Conservation (phyloP, 2,329 filamentous ascomycete genomes). For the Paecilomyces dactylethromorphus region DNA sequence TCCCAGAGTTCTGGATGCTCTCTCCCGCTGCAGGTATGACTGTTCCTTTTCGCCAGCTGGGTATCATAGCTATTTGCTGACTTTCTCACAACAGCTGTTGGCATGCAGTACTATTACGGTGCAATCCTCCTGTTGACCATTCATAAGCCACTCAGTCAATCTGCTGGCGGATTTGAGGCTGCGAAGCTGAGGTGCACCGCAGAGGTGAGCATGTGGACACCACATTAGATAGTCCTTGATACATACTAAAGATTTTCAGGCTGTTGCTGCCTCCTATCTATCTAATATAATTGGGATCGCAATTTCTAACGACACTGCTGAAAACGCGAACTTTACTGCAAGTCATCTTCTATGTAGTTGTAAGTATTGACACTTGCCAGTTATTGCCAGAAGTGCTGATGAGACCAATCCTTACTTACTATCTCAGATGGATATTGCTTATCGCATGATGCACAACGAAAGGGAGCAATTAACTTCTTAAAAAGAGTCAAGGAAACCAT, state of each 20-base stretch:
- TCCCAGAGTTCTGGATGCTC: slow-evolving; percentile 31
- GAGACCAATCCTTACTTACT: not conserved
- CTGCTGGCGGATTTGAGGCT: slow-evolving; percentile 19
- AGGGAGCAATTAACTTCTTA: slow-evolving; percentile 21
- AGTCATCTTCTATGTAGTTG: slow-evolving; percentile 26
- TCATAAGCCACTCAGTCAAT: slow-evolving; percentile 16
- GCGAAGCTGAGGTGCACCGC: slow-evolving; percentile 18
- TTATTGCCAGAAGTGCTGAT: not conserved
- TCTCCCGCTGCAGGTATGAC: slow-evolving; percentile 26
- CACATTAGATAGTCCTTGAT: not conserved
- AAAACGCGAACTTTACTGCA: slow-evolving; percentile 28
- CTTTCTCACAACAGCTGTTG: slow-evolving; percentile 20
- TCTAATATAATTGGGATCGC: not conserved
- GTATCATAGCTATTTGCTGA: not conserved
- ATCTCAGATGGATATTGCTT: slow-evolving; percentile 25
- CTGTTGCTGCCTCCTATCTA: not conserved
- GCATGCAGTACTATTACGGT: slow-evolving; percentile 33
- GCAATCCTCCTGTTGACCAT: slow-evolving; percentile 23
- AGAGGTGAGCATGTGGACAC: slow-evolving; percentile 14
- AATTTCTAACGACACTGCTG: not conserved
- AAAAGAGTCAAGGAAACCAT: slow-evolving; percentile 18
- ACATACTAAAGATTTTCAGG: not conserved
- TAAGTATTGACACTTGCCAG: slow-evolving; percentile 8
- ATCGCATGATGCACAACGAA: slow-evolving; percentile 18
- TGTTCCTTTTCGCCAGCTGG: not conserved